phyloP scores from a whole-genome alignment of 768 basidiomycete genomes.

The Tulasnella sp. region DNA sequence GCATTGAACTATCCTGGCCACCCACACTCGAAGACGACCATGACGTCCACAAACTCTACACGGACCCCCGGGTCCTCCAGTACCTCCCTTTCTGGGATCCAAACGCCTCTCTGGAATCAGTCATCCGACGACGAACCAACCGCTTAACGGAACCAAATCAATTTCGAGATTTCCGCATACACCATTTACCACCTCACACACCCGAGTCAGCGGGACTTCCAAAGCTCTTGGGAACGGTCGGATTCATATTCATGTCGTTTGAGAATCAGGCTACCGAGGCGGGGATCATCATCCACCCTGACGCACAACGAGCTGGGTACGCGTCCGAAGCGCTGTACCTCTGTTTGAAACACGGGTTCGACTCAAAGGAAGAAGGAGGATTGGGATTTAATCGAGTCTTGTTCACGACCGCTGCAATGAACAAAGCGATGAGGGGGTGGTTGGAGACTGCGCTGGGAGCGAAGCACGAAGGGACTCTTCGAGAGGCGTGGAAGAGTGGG shows the following conservation, averaged over 20 bases:
- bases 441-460: conserved; percentile 9
- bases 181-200: not conserved
- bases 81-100: conserved; percentile 16
- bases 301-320: conserved; percentile 13
- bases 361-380: not conserved
- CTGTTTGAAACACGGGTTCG: conserved; percentile 11
- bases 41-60: not conserved
- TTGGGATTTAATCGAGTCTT: conserved; percentile 10
- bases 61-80: conserved; percentile 5
- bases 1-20: conserved; percentile 11
- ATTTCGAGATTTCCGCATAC: conserved; percentile 6
- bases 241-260: not conserved
- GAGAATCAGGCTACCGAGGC: not conserved
- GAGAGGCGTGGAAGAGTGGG: conserved; percentile 21
- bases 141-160: not conserved
- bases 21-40: conserved; percentile 11
- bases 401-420: conserved; percentile 13
- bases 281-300: conserved; percentile 15
- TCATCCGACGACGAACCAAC: not conserved
- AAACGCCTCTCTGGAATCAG: not conserved
- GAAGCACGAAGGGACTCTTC: conserved; percentile 8
- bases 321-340: conserved; percentile 14
- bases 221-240: conserved; percentile 9
- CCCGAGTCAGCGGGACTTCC: not conserved
- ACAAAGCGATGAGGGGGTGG: conserved; percentile 15